Evolutionary conservation across 176 grass and related monocot genomes (phyloP), one percentile per base, ranked within the genome.

Genomic region (Avena atlantica): DNA sequence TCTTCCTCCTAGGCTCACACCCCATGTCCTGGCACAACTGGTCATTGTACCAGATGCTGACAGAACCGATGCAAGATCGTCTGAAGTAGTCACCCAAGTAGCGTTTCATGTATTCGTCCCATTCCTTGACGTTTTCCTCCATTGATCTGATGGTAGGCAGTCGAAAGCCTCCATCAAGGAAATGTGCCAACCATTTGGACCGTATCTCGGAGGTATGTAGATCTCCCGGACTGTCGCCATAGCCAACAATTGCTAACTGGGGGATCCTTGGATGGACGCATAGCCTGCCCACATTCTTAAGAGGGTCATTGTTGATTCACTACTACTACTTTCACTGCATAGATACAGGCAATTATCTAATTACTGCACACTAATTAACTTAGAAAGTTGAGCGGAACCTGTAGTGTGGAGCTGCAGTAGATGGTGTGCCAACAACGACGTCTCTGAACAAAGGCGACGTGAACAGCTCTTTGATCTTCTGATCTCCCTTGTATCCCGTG

Each of bases 391-490:
- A 42, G 40, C 5, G 0, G 23, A 49, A 92, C 91, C 87, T 92
- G 16, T 84, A 87, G 3, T 84, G 79, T 27, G 91, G 87, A 49
- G 89, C 71, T 19, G 75, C 87, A 15, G 57, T 80, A 45, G 79
- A 72, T 53, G 85, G 79, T 2, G 87, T 81, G 12, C 91, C 80
- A 1, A 87, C 66, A 2, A 89, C 73, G 15, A 89, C 79, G 34
- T 87, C 78, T 25, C 40, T 76, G 53, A 89, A 89, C 9, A 87
- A 77, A 4, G 87, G 51, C 3, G 87, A 92, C 21, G 51, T 64
- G 51, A 92, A 92, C 13, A 89, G 84, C 53, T 74, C 25, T 56
- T 57, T 89, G 5, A 92, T 74, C 45, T 92, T 92, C 19, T 83
- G 79, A 74, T 92, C 90, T 3, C 90, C 79, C n/a, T 69, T 78